Conservation (phyloP, 768 basidiomycete species). For the Porpolomopsis calyptriformis region DNA sequence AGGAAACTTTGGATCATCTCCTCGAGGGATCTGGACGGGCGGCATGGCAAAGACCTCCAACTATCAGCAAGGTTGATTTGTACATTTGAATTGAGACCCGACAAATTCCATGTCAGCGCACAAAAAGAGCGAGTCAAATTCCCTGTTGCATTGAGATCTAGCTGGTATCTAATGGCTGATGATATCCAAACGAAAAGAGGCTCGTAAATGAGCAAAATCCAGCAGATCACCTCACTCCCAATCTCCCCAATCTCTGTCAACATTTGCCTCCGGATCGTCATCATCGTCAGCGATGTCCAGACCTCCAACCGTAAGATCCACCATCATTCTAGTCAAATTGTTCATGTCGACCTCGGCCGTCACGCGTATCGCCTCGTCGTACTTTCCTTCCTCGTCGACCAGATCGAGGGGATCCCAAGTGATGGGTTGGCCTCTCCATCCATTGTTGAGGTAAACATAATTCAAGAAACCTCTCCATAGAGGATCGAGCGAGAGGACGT, state of each 20-base stretch:
- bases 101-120: no score
- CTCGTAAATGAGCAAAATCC: no score
- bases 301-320: slow-evolving; percentile 18
- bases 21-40: no score
- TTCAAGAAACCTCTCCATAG: slow-evolving; percentile 54
- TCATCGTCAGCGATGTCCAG: slow-evolving; percentile 21
- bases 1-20: no score
- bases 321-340: slow-evolving; percentile 29
- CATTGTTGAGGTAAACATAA: slow-evolving; percentile 41
- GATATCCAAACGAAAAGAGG: no score
- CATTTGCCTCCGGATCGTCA: slow-evolving; percentile 16
- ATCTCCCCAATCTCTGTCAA: slow-evolving; percentile 34
- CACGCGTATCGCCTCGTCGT: slow-evolving; percentile 26
- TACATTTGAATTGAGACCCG: no score
- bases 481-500: slow-evolving; percentile 49
- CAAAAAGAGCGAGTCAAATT: no score
- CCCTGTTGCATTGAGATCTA: no score
- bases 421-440: slow-evolving; percentile 43
- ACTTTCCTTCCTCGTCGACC: slow-evolving; percentile 28
- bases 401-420: slow-evolving; percentile 38
- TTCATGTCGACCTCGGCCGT: slow-evolving; percentile 31
- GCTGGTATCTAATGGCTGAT: no score
- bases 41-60: no score
- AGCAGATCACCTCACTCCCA: slow-evolving; percentile 19
- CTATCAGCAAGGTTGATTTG: no score